Evolutionary conservation across 2,329 filamentous ascomycete genomes (phyloP).

Genomic region (Diaporthe ampelina): DNA sequence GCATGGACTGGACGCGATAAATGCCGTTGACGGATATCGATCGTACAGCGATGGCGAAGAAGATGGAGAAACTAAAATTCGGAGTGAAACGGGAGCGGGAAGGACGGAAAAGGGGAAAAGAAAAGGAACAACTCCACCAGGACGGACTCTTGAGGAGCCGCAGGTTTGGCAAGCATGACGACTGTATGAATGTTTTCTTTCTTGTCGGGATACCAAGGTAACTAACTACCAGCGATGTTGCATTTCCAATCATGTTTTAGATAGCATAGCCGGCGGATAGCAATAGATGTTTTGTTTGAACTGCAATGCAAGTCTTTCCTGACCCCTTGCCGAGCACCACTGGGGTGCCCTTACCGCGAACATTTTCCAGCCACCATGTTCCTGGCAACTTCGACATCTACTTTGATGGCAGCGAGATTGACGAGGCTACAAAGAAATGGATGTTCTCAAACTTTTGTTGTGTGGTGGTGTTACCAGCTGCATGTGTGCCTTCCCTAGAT

Average conservation of each 20-base stretch:
- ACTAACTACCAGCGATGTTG: constrained; percentile 7
- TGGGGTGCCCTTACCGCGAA: background rate
- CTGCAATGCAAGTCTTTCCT: background rate
- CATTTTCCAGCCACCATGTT: background rate
- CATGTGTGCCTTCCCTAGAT: background rate
- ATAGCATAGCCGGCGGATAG: constrained; percentile 28
- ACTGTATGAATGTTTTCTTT: constrained; percentile 21
- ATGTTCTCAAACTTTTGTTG: no score
- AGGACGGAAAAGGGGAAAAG: background rate
- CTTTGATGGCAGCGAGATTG: no score
- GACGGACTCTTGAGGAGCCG: constrained; percentile 29
- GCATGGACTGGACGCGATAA: constrained; percentile 28
- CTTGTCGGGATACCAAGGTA: constrained; percentile 23
- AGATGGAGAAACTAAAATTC: background rate
- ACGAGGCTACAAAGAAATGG: no score
- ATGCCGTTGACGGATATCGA: background rate
- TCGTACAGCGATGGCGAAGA: background rate
- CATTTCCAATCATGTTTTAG: constrained; percentile 12
- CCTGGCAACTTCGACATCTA: no score
- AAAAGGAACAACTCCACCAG: background rate
- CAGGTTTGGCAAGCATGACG: constrained; percentile 6
- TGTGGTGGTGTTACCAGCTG: background rate
- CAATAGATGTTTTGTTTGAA: background rate
- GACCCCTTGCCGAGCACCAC: background rate
- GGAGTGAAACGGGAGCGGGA: background rate